Conservation (phyloP, 352 stramenopile species). For the Peronosclerospora sorghi region DNA sequence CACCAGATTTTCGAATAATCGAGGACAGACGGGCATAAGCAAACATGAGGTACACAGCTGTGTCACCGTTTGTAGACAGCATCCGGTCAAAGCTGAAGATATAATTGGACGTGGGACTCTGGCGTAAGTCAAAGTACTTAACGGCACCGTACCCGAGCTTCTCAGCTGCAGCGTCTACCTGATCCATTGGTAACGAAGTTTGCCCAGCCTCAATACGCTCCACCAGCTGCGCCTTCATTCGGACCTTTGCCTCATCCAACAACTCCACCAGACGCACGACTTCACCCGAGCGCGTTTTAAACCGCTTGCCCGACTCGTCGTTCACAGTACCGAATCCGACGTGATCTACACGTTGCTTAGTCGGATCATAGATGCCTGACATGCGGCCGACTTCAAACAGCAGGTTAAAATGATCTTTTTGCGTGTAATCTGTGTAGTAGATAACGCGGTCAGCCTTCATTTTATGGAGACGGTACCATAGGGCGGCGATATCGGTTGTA, state of each 20-base stretch:
- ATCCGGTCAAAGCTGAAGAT: slow-evolving; percentile 99
- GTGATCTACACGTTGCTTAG: slow-evolving; percentile 78
- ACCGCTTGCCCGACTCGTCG: slow-evolving; percentile 85
- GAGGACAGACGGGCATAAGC: slow-evolving; percentile 95
- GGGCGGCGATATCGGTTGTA: slow-evolving; percentile 76
- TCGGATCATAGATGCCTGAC: slow-evolving; percentile 64
- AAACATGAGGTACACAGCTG: slow-evolving; percentile 99
- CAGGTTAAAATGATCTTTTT: slow-evolving; percentile 82
- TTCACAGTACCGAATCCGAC: slow-evolving; percentile 83
- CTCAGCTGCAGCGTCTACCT: slow-evolving; percentile 90
- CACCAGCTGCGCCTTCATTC: slow-evolving; percentile 90
- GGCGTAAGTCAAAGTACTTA: slow-evolving; percentile 99
- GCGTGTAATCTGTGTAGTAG: slow-evolving; percentile 84
- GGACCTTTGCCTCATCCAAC: slow-evolving; percentile 93
- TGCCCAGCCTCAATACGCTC: slow-evolving; percentile 89
- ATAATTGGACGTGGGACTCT: slow-evolving; percentile 97
- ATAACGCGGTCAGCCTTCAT: slow-evolving; percentile 74
- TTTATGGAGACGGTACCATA: slow-evolving; percentile 81
- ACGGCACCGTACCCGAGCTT: slow-evolving; percentile 97
- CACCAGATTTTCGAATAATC: slow-evolving; percentile 92
- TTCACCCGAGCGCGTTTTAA: slow-evolving; percentile 98
- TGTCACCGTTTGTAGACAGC: slow-evolving; percentile 98
- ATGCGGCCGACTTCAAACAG: slow-evolving; percentile 75
- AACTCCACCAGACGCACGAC: slow-evolving; percentile 98
- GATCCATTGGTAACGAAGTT: slow-evolving; percentile 76